Evolutionary conservation across 1,139 yeast species (phyloP).

Genomic region (Hemisphaericaspora lyxosophila): DNA sequence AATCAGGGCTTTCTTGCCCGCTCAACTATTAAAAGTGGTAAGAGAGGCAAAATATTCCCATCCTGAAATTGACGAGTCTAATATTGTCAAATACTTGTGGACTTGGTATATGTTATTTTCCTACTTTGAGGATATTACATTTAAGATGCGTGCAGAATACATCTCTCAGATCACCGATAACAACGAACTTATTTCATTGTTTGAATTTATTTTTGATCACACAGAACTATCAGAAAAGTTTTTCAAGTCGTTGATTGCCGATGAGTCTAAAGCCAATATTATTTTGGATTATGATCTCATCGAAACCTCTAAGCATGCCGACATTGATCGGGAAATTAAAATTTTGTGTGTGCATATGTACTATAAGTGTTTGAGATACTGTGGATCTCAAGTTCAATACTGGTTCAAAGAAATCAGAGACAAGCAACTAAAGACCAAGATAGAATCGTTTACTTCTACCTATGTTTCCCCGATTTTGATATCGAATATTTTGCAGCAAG

Average conservation of each 20-base stretch:
- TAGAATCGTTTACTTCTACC: conserved; percentile 63
- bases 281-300: conserved; percentile 20
- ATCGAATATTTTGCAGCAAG: conserved; percentile 55
- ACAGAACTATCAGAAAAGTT: conserved; percentile 39
- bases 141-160: conserved; percentile 60
- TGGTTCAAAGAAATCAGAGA: conserved; percentile 72
- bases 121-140: conserved; percentile 67
- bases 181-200: conserved; percentile 46
- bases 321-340: conserved; percentile 25
- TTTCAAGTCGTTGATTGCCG: conserved; percentile 8
- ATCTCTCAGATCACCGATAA: conserved; percentile 54
- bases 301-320: conserved; percentile 20
- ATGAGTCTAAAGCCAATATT: conserved; percentile 12
- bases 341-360: conserved; percentile 53
- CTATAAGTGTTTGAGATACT: conserved; percentile 54
- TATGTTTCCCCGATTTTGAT: conserved; percentile 67
- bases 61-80: conserved; percentile 27
- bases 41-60: conserved; percentile 7
- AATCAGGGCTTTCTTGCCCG: conserved; percentile 35
- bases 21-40: conserved; percentile 27
- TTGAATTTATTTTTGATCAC: conserved; percentile 52
- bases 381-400: conserved; percentile 66
- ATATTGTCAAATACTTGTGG: conserved; percentile 55
- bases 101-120: conserved; percentile 66
- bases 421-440: conserved; percentile 51